Evolutionary conservation across 495 filamentous ascomycete genomes (phyloP).

Genomic region (Penicillium cosmopolitanum): DNA sequence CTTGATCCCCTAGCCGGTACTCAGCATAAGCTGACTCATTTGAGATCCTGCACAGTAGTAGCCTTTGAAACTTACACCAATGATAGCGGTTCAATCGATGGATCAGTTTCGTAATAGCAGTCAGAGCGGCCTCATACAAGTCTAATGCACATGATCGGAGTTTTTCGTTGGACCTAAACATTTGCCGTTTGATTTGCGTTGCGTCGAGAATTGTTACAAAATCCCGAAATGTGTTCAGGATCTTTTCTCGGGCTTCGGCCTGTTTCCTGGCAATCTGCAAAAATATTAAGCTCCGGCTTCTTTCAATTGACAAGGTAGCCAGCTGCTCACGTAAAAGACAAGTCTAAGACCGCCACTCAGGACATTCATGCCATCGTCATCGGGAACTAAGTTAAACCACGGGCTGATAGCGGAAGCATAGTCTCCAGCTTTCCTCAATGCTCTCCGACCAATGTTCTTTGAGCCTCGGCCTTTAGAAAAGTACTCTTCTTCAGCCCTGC

Average conservation of each 20-base stretch:
- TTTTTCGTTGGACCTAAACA: neutral
- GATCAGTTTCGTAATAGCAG: neutral
- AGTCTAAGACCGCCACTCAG: neutral
- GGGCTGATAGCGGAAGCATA: neutral
- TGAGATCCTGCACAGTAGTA: neutral
- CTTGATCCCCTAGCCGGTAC: no score
- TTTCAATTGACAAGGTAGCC: no score
- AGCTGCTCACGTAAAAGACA: no score
- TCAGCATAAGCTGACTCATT: no score
- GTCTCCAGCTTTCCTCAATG: neutral
- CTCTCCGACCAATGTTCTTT: neutral
- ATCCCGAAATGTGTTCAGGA: neutral
- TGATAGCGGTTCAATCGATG: neutral
- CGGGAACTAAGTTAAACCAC: neutral
- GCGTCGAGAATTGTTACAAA: neutral
- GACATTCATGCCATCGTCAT: constrained; percentile 3
- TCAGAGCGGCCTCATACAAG: neutral
- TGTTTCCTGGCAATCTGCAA: neutral
- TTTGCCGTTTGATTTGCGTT: neutral
- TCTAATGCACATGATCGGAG: neutral
- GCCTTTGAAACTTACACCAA: neutral
- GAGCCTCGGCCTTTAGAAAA: neutral
- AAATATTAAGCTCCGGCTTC: neutral
- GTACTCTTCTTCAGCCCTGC: neutral
- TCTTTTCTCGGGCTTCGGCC: neutral